phyloP scores from a whole-genome alignment of 116 monocot genomes.

The Zostera marina region DNA sequence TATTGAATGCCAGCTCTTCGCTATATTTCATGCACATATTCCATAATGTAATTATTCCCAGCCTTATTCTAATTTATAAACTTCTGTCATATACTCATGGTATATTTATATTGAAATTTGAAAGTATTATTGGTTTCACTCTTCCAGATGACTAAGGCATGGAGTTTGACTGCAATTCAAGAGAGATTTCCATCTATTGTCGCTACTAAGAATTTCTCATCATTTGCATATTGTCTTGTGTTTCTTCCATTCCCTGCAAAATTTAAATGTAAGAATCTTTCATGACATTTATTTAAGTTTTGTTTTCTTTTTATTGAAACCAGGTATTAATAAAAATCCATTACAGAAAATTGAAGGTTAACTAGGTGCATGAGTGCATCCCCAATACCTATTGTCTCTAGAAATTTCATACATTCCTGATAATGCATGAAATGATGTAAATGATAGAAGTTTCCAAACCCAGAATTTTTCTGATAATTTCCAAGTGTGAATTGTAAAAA shows the following conservation, averaged over 20 bases:
- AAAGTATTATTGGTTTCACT: neutral
- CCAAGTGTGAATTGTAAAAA: too few species aligned
- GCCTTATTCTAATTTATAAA: neutral
- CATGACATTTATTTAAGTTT: neutral
- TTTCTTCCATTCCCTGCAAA: conserved; percentile 48
- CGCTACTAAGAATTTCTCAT: conserved; percentile 61
- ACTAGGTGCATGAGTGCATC: too few species aligned
- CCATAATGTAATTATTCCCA: conserved; percentile 37
- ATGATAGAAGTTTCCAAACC: too few species aligned
- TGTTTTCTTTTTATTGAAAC: neutral
- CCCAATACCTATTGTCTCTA: too few species aligned
- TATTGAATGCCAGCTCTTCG: conserved; percentile 48
- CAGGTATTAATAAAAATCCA: too few species aligned
- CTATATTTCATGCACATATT: conserved; percentile 56
- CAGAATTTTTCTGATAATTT: too few species aligned
- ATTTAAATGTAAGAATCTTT: conserved; percentile 48
- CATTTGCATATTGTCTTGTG: conserved; percentile 56
- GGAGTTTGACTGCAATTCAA: conserved; percentile 52
- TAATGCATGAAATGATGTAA: too few species aligned
- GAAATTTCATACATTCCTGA: too few species aligned
- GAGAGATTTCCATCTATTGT: conserved; percentile 52
- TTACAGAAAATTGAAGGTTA: too few species aligned
- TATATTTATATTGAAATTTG: neutral
- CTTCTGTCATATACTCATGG: neutral
- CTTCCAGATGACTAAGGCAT: conserved; percentile 58